Base-by-base conservation (phyloP, 2,329 filamentous ascomycete genomes). In the Aspergillus sp. region DNA sequence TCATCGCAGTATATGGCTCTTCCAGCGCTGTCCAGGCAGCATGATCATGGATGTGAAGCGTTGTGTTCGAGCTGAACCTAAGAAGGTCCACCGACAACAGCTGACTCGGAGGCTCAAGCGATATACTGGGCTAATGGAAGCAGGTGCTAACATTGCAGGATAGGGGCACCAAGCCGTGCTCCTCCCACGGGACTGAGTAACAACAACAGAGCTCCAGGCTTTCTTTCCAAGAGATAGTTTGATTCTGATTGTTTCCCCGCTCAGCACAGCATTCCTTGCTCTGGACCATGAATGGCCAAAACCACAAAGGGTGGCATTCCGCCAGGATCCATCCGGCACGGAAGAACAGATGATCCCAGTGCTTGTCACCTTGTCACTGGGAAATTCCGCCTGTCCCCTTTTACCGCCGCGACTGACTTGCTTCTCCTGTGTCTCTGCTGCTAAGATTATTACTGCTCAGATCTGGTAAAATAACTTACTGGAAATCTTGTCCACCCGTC, bases 401-500 rank as follows among this genome's bases (percentile, higher is more conserved):
- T 61, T 59, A 60, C 62, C 57, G 55, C 52, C 62, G 52, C 46
- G 62, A 64, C 61, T 61, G 61, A 60, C 61, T 64, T 65, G 64
- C 65, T 65, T 63, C 65, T 67, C 62, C 57, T 66, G 58, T 60
- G 58, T 61, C 50, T 57, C 59, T 67, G 54, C 64, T 62, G 50
- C 63, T 61, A 59, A 47, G 50, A 59, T 64, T 60, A 64, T 64
- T 63, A 62, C 61, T 61, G 59, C 59, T 61, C 54, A 51, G 54
- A 51, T 58, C 50, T 62, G 59, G 62, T 66, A 62, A 65, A 62
- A 65, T 65, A 63, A 66, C 62, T 61, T 62, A 64, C 62, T 63
- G 55, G 60, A 60, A 54, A 57, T 61, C 31, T 60, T 60, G 57
- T 64, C 60, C 64, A 50, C 51, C 62, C 54, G 54, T 38, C 57